Base-by-base conservation (phyloP, 2,329 filamentous ascomycete genomes). In the Ascochyta pisi region DNA sequence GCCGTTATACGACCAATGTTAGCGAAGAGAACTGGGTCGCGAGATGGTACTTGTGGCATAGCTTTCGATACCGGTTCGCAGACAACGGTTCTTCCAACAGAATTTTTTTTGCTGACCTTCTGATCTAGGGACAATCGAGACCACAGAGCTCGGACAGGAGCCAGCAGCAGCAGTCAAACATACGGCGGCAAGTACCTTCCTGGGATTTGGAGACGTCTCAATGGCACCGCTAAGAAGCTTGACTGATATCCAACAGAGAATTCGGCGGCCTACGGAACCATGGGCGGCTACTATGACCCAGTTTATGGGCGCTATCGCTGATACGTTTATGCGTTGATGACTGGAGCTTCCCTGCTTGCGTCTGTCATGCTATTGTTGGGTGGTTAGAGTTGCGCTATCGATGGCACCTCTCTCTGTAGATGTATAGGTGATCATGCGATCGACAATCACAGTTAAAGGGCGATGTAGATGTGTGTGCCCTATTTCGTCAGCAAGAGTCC, bases 41-140 rank as follows among this genome's bases (percentile, higher is more conserved):
- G 27, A 71, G 77, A n/a, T 82, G 80, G 80, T 78, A 79, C 60
- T 72, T 82, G 6, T 82, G 80, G 80, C 80, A 82, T 62, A 78
- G 79, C 55, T 82, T 82, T 58, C 77, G 80, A n/a, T 81, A 78
- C 58, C 61, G 66, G 66, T 69, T 49, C 6, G 63, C 55, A 5
- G 10, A 16, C 9, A n/a, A 31, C 4, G 1, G 1, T 10, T n/a
- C 5, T 27, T 27, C 8, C 27, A 8, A 7, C 19, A 8, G 26
- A 26, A 10, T 16, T 16, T 16, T 16, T 16, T n/a, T 24, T 39
- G 26, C 38, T 56, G 43, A 50, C 13, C 9, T 22, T 8, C 7
- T 12, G 45, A 37, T 8, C 16, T 33, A 76, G 79, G 48, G 78
- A 79, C 56, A 67, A 68, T 38, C 62, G 69, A 50, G 64, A 64